A percentile compares a stretch with the other conserved stretches of the same genome.
These are phyloP conservation scores for Chrysochromulina parva DNA, from an alignment of 78 protist genomes.

Conservation along the genomic window DNA sequence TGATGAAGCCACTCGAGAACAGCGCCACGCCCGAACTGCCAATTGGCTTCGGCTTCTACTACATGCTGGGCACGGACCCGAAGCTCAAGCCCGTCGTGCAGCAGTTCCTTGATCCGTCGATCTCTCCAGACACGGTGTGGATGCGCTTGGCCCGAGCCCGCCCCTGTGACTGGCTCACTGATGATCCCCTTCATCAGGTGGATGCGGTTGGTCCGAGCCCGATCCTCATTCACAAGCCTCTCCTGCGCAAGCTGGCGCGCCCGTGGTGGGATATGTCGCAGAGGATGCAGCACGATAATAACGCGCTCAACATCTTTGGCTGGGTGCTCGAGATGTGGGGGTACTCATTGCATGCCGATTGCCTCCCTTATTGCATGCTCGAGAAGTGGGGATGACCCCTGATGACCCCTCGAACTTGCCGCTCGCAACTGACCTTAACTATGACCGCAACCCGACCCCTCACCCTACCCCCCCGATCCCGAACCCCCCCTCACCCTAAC, in stretches of 20 bases:
- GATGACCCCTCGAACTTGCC: too few species aligned
- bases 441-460: too few species aligned
- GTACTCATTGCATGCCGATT: too few species aligned
- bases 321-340: slow-evolving; percentile 31
- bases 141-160: too few species aligned
- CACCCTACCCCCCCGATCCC: too few species aligned
- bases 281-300: not conserved
- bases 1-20: not conserved
- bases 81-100: not conserved
- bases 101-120: not conserved
- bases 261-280: slow-evolving; percentile 7
- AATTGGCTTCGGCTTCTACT: not conserved
- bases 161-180: too few species aligned
- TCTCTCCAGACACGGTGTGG: not conserved
- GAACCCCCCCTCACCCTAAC: too few species aligned
- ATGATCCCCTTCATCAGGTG: not conserved
- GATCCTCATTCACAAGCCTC: not conserved
- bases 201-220: not conserved
- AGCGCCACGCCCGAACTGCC: not conserved
- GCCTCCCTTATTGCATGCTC: too few species aligned
- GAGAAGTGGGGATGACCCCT: too few species aligned
- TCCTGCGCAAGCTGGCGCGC: not conserved
- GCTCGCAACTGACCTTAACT: too few species aligned
- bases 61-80: not conserved
- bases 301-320: not conserved